These are phyloP conservation scores for Paecilomyces variotii DNA, from an alignment of 2,329 filamentous ascomycete genomes.

Conservation along the genomic window DNA sequence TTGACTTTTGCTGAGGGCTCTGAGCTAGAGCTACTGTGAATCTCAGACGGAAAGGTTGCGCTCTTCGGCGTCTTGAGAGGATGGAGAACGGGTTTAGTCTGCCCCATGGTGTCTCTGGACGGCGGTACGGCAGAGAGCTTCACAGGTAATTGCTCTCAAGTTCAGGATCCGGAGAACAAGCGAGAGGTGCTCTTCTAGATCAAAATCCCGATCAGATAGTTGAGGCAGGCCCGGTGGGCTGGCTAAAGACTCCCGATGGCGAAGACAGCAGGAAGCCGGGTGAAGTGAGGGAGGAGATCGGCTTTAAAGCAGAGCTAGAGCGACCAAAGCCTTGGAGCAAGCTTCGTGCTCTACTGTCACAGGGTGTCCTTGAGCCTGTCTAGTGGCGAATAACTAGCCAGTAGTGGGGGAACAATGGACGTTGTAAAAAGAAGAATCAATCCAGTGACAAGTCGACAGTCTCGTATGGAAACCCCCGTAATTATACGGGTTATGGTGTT, in stretches of 20 bases:
- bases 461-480: not conserved
- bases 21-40: constrained; percentile 51
- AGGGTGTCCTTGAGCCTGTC: constrained; percentile 5
- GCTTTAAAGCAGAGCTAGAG: not conserved
- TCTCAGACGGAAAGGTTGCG: constrained; percentile 43
- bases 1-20: constrained; percentile 58
- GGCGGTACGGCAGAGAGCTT: not conserved
- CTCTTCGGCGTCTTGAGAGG: constrained; percentile 38
- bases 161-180: not conserved
- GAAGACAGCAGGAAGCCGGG: not conserved
- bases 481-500: constrained; percentile 2
- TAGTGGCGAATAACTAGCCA: not conserved
- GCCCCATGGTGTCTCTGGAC: constrained; percentile 15
- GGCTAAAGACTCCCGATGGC: not conserved
- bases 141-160: not conserved
- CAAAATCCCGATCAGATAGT: not conserved
- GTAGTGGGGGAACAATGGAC: not conserved
- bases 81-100: constrained; percentile 30
- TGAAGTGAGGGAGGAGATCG: not conserved
- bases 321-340: not conserved
- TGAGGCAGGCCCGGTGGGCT: not conserved
- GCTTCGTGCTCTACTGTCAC: constrained; percentile 1
- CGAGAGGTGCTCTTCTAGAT: not conserved
- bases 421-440: not conserved
- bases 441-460: constrained; percentile 1